Evolutionary conservation across 106 monocot species (phyloP), one percentile per base, ranked within the genome.

Genomic region (Allium cepa): DNA sequence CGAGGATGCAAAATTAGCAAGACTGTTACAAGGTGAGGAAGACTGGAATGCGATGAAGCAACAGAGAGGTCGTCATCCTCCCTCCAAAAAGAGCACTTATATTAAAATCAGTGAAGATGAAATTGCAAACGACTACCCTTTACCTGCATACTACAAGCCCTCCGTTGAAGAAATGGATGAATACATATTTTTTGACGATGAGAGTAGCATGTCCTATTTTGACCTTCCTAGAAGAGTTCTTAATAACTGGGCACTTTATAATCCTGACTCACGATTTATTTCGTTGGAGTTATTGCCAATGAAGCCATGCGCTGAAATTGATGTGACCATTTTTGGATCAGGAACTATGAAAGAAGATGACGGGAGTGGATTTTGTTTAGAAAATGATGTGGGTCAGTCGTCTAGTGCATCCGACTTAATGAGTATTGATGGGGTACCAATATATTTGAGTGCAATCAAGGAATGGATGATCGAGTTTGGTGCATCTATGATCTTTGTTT

Each of bases 381-480:
- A 69, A 14, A 56, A 16, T 36, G 68, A 69, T 45, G 36, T 26
- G 28, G 46, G 56, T 8, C 68, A 69, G 28, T 69, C 56, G 12
- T 92, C 89, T 26, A 73, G 68, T 53, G 46, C 76, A 59, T 73
- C 82, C 45, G 71, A 70, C 13, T 58, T 56, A 12, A 62, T 67
- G 9, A 83, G 83, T 75, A 13, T 4, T 77, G 90, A 83, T 61
- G 96, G 97, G 7, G 76, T 97, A 52, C 84, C 89, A 65, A 50
- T 92, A 79, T 97, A 92, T 75, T 49, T 97, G 63, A 97, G 97
- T 71, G 73, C 89, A 59, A 81, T 97, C 16, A 97, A 97, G 72
- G 97, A 97, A 70, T 97, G 97, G 97, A 75, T 92, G 84, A 89
- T 97, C 66, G 97, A 97, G 59, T 97, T 97, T 79, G 97, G 97